These are phyloP conservation scores for Pichia pseudocactophila DNA, from an alignment of 805 yeast genomes.

Conservation along the genomic window DNA sequence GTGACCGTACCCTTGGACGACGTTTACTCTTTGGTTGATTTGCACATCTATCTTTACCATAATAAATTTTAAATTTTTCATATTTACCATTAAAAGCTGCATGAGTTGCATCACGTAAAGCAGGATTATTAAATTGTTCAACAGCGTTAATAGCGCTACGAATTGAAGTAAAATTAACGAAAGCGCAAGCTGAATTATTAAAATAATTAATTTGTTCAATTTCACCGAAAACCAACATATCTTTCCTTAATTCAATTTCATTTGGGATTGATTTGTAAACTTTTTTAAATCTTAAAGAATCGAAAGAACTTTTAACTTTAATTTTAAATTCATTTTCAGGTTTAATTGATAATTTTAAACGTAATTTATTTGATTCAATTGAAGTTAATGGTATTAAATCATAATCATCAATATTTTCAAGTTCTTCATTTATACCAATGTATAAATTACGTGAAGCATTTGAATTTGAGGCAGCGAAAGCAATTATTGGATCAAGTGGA, in stretches of 20 bases:
- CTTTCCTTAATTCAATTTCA: conserved; percentile 44
- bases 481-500: conserved; percentile 44
- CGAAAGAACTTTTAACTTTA: conserved; percentile 12
- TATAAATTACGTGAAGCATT: conserved; percentile 66
- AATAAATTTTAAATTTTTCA: conserved; percentile 47
- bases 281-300: conserved; percentile 6
- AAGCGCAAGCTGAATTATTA: conserved; percentile 64
- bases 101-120: conserved; percentile 26
- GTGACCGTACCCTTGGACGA: too few relatives aligned
- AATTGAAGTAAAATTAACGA: conserved; percentile 61
- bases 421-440: conserved; percentile 47
- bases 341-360: too few relatives aligned
- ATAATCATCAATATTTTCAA: conserved; percentile 26
- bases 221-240: conserved; percentile 58
- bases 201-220: conserved; percentile 70
- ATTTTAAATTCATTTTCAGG: conserved; percentile 4
- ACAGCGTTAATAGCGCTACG: conserved; percentile 55
- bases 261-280: conserved; percentile 28
- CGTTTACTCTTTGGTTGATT: conserved; percentile 50
- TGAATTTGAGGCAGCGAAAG: conserved; percentile 55
- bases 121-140: conserved; percentile 40
- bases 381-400: conserved; percentile 7
- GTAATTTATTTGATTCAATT: neutral
- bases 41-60: conserved; percentile 71
- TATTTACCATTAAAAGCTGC: conserved; percentile 39